Base-by-base conservation (phyloP, 148 eudicot genomes). In the Spergularia marina region DNA sequence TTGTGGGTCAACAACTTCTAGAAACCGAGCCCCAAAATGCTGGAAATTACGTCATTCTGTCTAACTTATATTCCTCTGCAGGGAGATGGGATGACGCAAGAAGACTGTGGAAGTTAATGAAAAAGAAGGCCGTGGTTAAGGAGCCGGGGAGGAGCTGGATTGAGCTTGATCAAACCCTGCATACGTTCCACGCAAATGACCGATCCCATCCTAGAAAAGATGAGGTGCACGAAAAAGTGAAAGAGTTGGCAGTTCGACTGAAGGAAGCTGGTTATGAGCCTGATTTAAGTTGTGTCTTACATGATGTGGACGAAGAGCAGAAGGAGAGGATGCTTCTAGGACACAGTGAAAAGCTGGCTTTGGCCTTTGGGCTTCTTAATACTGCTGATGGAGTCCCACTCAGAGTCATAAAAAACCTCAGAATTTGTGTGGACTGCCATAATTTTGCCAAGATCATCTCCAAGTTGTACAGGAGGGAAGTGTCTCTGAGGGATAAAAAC, bases 81-180 rank as follows among this genome's bases (percentile, higher is more conserved):
- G 95, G 95, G 49, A 89, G 87, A 80, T 94, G 98, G 98, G 91
- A 94, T 23, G 91, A 94, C 70, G 90, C 85, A 18, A 82, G 85
- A 74, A 79, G 41, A 23, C 47, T 88, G 49, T 88, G 98, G 78
- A 85, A 86, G 51, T 58, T 87, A 78, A 94, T 89, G 97, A 76
- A 79, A 76, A 85, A 84, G 36, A 94, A 84, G 73, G 87, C 80
- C 8, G 85, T 91, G 66, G 76, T 53, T 65, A 94, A 89, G 81
- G 92, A 89, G 74, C 93, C 98, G 4, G 98, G 98, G 80, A 87
- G 81, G 76, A 91, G 97, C 78, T 90, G 98, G 93, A 87, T 94
- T 65, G 89, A 88, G 81, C 85, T 88, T 12, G 90, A 86, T 47
- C 88, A 85, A 74, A 86, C 85, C 61, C 79, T 90, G 44, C 97